Evolutionary conservation across 768 basidiomycete species (phyloP), one percentile per base, ranked within the genome.

Genomic region (Asterophora parasitica): DNA sequence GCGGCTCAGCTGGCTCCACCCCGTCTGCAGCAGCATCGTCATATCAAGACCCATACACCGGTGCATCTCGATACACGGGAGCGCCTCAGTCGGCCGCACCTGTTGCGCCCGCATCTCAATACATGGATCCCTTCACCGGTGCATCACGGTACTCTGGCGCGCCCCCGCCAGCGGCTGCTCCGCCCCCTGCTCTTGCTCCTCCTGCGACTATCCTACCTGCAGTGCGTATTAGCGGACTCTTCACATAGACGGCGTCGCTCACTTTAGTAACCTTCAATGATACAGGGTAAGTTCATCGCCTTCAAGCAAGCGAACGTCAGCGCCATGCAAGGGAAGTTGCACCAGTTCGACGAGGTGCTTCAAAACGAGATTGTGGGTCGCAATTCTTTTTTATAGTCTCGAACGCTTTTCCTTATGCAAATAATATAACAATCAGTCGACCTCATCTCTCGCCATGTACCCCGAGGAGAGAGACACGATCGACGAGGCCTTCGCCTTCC

Each of bases 301-400:
- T 95, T 97, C 73, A 90, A 88, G 54, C 88, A 92, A 71, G 89
- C 83, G 2, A 80, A 77, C 62, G 76, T 94, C 20, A 58, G 73
- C 16, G 88, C 88, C 13, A 89, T 94, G 82, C 82, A 81, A 58
- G 73, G 74, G 16, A 94, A 94, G 65, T 58, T 92, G 15, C 74
- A 76, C 51, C 84, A 92, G 61, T 83, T 92, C 42, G 77, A 91
- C 55, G 80, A 85, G 36, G 75, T 66, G 15, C 66, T 92, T 31
- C 75, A 73, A 46, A 69, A 78, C 51, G 85, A 88, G 61, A 83
- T 82, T 44, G 89, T 92, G 59, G 55, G 85, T 52, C 12, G 4
- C 0, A 19, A 13, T 35, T 44, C 17, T 43, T 49, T 31, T 30
- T 39, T 20, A 15, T 17, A 34, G 30, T 4, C 9, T 53, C 11